Base-by-base conservation (phyloP, 1,139 yeast species). In the Kurtzmaniella natalensis region DNA sequence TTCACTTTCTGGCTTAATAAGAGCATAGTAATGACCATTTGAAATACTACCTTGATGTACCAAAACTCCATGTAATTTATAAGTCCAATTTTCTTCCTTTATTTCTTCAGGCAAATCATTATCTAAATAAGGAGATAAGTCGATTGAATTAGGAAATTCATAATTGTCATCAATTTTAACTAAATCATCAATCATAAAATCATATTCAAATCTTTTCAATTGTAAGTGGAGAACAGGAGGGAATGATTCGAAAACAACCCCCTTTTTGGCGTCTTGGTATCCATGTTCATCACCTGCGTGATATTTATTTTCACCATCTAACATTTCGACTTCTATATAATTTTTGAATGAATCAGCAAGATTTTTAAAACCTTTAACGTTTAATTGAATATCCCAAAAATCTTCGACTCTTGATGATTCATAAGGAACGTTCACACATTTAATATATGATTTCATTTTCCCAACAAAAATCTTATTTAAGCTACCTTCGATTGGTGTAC, bases 31-130 rank as follows among this genome's bases (percentile, higher is more conserved):
- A 53, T 92, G 99, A 17, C 99, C 99, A 35, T 92, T 86, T 16
- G 95, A 85, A 36, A 92, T 81, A 51, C 89, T 95, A 41, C 99
- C 99, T 34, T 89, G 84, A 54, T 92, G 99, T 5, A 92, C 97
- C 39, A 92, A 67, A 2, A 94, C 98, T 7, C 96, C 96, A 54
- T 92, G 96, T 29, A 92, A 63, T 37, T 78, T 79, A 55, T 92
- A 92, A 28, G 68, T 78, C 79, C 92, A 83, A 36, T 86, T 73
- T 42, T 79, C 81, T 22, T 64, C 53, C 28, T 63, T 61, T 3
- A 64, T 58, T n/a, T 65, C 61, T 2, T 39, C 45, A 2, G 64
- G 55, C 28, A 76, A 59, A 27, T 72, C 77, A 37, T 76, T 78
- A 40, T 84, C 94, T 41, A 92, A 64, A 51, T 76, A 92, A 3